phyloP scores from a whole-genome alignment of 441 rosid genomes.

The Metrosideros polymorpha region DNA sequence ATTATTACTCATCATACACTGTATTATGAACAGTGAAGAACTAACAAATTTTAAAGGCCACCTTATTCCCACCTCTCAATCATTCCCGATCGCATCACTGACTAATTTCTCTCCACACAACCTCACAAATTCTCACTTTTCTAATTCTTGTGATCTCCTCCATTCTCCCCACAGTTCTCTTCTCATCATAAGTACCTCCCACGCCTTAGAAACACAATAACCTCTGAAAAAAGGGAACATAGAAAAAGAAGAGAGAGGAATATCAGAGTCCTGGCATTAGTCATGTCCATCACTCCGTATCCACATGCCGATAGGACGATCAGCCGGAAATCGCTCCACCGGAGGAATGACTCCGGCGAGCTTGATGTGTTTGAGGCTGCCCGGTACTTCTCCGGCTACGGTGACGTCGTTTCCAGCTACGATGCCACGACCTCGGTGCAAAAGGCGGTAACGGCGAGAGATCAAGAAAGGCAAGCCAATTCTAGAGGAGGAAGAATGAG shows the following conservation, averaged over 20 bases:
- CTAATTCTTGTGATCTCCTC: background rate
- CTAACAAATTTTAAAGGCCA: constrained; percentile 21
- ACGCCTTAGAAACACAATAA: background rate
- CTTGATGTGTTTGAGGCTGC: constrained; percentile 92
- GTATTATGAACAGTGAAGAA: constrained; percentile 9
- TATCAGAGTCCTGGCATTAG: background rate
- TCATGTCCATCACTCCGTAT: constrained; percentile 55
- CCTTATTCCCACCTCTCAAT: constrained; percentile 28
- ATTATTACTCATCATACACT: constrained; percentile 18
- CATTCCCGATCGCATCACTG: constrained; percentile 22
- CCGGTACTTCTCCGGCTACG: constrained; percentile 68
- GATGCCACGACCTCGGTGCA: constrained; percentile 25
- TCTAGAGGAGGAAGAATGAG: constrained; percentile 48
- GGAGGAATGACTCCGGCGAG: constrained; percentile 61
- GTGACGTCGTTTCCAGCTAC: constrained; percentile 26
- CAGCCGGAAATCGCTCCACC: constrained; percentile 37
- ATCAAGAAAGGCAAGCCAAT: constrained; percentile 13
- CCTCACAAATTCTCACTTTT: constrained; percentile 1
- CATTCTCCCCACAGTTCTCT: background rate
- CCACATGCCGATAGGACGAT: constrained; percentile 32
- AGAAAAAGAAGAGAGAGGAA: background rate
- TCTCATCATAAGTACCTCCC: constrained; percentile 3
- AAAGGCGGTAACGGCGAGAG: constrained; percentile 23
- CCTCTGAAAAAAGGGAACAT: background rate
- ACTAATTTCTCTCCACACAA: constrained; percentile 1